These are phyloP conservation scores for Golubevia pallescens DNA, from an alignment of 1,284 basidiomycete species.

Conservation along the genomic window DNA sequence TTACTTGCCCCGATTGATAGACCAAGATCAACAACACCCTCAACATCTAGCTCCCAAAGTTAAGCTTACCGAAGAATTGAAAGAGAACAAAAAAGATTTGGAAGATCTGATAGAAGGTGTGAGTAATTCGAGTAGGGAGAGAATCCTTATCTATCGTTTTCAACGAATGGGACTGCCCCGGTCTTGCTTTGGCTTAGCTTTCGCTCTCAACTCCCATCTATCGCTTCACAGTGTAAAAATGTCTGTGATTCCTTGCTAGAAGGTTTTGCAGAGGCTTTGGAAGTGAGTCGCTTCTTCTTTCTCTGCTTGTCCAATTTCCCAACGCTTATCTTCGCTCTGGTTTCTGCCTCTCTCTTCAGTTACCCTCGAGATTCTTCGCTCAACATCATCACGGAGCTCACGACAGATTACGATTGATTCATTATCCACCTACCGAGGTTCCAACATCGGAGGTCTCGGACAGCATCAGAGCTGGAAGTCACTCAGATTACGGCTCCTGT, in stretches of 20 bases:
- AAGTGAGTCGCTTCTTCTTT: conserved; percentile 8
- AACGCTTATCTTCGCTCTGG: neutral
- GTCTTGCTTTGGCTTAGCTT: too few species aligned
- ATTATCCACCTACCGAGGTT: conserved; percentile 36
- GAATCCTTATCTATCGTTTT: neutral
- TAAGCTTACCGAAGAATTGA: conserved; percentile 24
- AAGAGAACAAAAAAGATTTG: conserved; percentile 11
- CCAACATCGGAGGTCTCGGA: neutral
- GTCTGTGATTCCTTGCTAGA: conserved; percentile 23
- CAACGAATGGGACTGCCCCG: neutral
- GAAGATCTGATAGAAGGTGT: conserved; percentile 20
- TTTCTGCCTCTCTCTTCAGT: conserved; percentile 13
- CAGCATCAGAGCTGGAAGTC: conserved; percentile 44
- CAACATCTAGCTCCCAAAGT: conserved; percentile 21
- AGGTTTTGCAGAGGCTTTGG: conserved; percentile 36
- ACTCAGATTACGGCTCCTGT: conserved; percentile 46
- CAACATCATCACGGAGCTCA: conserved; percentile 27
- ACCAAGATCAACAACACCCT: neutral
- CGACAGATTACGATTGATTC: conserved; percentile 44
- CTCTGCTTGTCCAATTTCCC: neutral
- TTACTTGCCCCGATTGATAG: conserved; percentile 26
- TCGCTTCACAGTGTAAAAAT: conserved; percentile 16
- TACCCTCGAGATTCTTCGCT: conserved; percentile 1
- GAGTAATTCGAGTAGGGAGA: neutral
- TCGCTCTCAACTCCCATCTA: too few species aligned